phyloP scores from a whole-genome alignment of 2,329 filamentous ascomycete species.

The Talaromyces sp. region DNA sequence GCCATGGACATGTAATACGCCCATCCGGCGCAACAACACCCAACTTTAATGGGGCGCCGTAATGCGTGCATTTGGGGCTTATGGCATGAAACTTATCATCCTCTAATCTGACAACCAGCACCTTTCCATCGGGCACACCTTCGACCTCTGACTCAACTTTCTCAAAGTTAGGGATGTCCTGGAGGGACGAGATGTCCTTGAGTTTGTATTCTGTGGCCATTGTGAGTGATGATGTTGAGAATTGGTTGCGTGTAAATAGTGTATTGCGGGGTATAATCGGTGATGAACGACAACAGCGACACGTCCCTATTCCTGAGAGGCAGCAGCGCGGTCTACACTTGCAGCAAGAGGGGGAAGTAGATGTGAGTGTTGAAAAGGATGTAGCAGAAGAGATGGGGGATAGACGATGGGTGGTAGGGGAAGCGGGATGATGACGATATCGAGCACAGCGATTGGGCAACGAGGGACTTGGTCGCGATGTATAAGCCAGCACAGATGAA shows the following conservation, averaged over 20 bases:
- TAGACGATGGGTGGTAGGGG: background rate
- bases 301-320: slow-evolving; percentile 5
- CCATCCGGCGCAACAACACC: slow-evolving; percentile 81
- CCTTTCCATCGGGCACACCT: slow-evolving; percentile 79
- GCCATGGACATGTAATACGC: slow-evolving; percentile 90
- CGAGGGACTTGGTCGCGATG: background rate
- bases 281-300: slow-evolving; percentile 12
- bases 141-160: slow-evolving; percentile 91
- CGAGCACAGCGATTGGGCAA: slow-evolving; percentile 8
- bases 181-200: slow-evolving; percentile 70
- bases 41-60: slow-evolving; percentile 83
- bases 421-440: slow-evolving; percentile 12
- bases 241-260: background rate
- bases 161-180: slow-evolving; percentile 69
- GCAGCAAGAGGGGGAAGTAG: background rate
- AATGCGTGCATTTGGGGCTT: slow-evolving; percentile 82
- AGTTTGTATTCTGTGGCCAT: slow-evolving; percentile 52
- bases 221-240: slow-evolving; percentile 21
- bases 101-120: slow-evolving; percentile 76
- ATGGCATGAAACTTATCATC: slow-evolving; percentile 74
- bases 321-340: slow-evolving; percentile 17
- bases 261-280: background rate
- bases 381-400: background rate
- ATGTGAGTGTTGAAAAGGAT: background rate
- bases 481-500: background rate